Conservation (phyloP, 148 eudicot species). For the Limonium bicolor region DNA sequence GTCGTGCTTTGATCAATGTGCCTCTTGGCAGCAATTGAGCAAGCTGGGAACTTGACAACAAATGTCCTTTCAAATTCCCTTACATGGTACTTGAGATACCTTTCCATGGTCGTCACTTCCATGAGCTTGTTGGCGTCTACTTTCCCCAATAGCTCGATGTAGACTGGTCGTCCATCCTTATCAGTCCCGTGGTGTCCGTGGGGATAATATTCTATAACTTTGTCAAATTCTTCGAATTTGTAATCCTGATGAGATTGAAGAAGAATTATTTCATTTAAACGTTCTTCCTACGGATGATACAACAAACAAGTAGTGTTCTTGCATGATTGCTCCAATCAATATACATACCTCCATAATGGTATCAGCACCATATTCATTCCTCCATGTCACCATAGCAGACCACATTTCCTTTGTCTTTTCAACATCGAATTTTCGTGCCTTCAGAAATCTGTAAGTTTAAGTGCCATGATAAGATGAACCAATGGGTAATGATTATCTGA, state of each 20-base stretch:
- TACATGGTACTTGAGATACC: constrained; percentile 79
- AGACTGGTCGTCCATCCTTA: constrained; percentile 88
- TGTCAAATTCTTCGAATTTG: constrained; percentile 59
- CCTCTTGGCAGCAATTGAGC: constrained; percentile 77
- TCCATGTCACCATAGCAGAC: constrained; percentile 36
- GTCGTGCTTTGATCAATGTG: constrained; percentile 96
- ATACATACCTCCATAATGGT: constrained; percentile 27
- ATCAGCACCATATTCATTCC: constrained; percentile 38
- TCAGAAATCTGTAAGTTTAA: constrained; percentile 18
- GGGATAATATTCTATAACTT: constrained; percentile 76
- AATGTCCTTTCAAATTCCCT: constrained; percentile 84
- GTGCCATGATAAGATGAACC: too few species aligned
- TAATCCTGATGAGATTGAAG: constrained; percentile 42
- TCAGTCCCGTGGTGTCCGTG: constrained; percentile 97
- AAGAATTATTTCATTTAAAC: not conserved
- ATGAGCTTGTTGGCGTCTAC: constrained; percentile 82
- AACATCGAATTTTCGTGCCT: constrained; percentile 24
- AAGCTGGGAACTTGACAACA: constrained; percentile 70
- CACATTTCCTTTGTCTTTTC: constrained; percentile 44
- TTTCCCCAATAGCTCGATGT: constrained; percentile 89
- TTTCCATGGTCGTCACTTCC: constrained; percentile 83
- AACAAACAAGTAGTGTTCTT: not conserved
- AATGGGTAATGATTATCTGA: too few species aligned
- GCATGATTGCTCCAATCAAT: not conserved
- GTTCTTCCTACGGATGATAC: not conserved